phyloP scores from a whole-genome alignment of 2,329 filamentous ascomycete species.

The Penicillium palitans region DNA sequence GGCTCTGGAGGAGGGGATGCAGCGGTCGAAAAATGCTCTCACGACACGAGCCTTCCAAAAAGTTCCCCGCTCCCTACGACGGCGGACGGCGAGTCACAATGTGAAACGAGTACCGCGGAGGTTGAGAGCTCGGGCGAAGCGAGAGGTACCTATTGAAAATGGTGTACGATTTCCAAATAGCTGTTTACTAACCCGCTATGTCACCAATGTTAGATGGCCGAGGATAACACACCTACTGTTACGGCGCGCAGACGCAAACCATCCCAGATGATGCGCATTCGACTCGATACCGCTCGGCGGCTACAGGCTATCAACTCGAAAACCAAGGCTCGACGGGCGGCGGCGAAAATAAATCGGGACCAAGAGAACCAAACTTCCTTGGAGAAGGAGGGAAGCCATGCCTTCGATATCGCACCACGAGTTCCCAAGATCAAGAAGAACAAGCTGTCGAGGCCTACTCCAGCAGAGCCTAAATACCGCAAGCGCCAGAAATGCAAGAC shows the following conservation, averaged over 20 bases:
- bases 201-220: constrained; percentile 62
- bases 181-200: neutral
- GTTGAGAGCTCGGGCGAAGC: constrained; percentile 66
- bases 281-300: constrained; percentile 74
- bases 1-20: constrained; percentile 79
- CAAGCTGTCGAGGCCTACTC: constrained; percentile 63
- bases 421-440: constrained; percentile 70
- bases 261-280: constrained; percentile 49
- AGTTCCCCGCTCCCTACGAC: constrained; percentile 78
- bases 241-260: constrained; percentile 55
- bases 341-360: constrained; percentile 48
- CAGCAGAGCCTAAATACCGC: constrained; percentile 69
- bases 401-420: constrained; percentile 41
- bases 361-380: constrained; percentile 25
- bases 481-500: constrained; percentile 86
- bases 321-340: constrained; percentile 42
- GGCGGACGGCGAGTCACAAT: constrained; percentile 93
- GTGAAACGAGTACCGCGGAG: constrained; percentile 82
- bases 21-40: constrained; percentile 64
- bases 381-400: constrained; percentile 31
- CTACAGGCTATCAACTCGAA: constrained; percentile 61
- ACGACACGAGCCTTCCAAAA: constrained; percentile 82
- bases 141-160: constrained; percentile 49
- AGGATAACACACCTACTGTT: constrained; percentile 87
- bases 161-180: neutral